Conservation (phyloP, 2,329 filamentous ascomycete genomes). For the Coniochaeta pulveracea region DNA sequence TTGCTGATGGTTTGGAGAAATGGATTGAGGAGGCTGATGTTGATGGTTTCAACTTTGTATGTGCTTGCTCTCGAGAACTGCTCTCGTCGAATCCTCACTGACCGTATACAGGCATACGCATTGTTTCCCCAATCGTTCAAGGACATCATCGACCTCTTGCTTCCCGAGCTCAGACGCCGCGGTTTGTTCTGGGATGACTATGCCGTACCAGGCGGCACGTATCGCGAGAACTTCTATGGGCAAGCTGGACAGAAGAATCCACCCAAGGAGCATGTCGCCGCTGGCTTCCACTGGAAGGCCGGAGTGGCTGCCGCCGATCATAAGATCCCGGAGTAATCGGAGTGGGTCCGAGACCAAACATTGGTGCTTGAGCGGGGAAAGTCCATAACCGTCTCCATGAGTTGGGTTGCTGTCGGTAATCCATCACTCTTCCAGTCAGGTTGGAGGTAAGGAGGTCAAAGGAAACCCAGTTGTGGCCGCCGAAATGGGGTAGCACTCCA, state of each 20-base stretch:
- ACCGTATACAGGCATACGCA: conserved; percentile 25
- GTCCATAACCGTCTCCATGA: no score
- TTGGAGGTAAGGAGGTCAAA: background rate
- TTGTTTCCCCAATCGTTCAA: conserved; percentile 49
- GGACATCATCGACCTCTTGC: conserved; percentile 51
- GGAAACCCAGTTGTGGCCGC: background rate
- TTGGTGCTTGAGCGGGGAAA: no score
- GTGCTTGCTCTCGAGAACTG: conserved; percentile 2
- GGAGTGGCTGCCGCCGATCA: conserved; percentile 16
- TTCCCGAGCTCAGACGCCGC: conserved; percentile 48
- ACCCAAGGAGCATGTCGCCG: conserved; percentile 25
- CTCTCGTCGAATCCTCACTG: background rate
- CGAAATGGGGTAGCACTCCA: background rate
- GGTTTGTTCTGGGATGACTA: conserved; percentile 45
- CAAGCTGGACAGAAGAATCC: conserved; percentile 21
- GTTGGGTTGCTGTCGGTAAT: background rate
- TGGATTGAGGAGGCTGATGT: conserved; percentile 61
- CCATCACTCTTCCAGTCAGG: background rate
- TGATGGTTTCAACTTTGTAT: conserved; percentile 61
- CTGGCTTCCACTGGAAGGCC: conserved; percentile 26
- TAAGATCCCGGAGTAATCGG: conserved; percentile 13
- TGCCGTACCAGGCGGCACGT: conserved; percentile 27
- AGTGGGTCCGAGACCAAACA: background rate
- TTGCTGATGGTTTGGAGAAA: conserved; percentile 55
- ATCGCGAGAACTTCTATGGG: conserved; percentile 29